Percentiles rank a stretch among this genome's conserved stretches.
These are phyloP conservation scores for Stephania japonica DNA, from an alignment of 164 flowering plant species.

Conservation along the genomic window DNA sequence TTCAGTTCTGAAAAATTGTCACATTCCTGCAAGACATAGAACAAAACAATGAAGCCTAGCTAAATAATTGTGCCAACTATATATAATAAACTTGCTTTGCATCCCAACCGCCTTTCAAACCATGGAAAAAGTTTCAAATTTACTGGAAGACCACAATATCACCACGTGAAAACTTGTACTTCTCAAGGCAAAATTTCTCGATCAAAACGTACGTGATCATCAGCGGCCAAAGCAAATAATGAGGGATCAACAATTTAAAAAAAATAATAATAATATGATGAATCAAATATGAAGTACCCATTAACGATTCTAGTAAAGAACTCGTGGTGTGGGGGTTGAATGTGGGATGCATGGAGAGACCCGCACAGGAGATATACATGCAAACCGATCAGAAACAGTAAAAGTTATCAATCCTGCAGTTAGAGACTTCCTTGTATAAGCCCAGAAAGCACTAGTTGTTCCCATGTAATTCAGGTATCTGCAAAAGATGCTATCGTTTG, in stretches of 20 bases:
- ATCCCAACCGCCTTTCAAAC: background rate
- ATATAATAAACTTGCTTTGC: background rate
- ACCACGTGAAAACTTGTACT: conserved; percentile 73
- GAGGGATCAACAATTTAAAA: conserved; percentile 3
- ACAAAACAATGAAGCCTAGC: no score
- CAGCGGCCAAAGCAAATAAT: conserved; percentile 35
- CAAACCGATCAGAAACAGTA: conserved; percentile 69
- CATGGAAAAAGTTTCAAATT: background rate
- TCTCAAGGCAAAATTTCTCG: conserved; percentile 68
- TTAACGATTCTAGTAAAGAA: conserved; percentile 20
- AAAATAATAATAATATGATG: background rate
- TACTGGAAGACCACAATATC: conserved; percentile 75
- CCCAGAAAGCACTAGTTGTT: conserved; percentile 37
- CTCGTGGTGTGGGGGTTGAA: conserved; percentile 39
- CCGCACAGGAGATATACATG: conserved; percentile 43
- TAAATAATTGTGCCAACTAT: background rate
- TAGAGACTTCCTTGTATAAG: conserved; percentile 34
- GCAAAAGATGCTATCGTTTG: background rate
- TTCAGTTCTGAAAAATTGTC: background rate
- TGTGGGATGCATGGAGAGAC: conserved; percentile 84
- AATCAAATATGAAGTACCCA: conserved; percentile 21
- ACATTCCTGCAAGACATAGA: no score
- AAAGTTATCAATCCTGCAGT: conserved; percentile 55
- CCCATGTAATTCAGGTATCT: conserved; percentile 34
- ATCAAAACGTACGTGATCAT: conserved; percentile 65